phyloP scores from a whole-genome alignment of 139 green algal genomes.

The Trebouxia sp. region DNA sequence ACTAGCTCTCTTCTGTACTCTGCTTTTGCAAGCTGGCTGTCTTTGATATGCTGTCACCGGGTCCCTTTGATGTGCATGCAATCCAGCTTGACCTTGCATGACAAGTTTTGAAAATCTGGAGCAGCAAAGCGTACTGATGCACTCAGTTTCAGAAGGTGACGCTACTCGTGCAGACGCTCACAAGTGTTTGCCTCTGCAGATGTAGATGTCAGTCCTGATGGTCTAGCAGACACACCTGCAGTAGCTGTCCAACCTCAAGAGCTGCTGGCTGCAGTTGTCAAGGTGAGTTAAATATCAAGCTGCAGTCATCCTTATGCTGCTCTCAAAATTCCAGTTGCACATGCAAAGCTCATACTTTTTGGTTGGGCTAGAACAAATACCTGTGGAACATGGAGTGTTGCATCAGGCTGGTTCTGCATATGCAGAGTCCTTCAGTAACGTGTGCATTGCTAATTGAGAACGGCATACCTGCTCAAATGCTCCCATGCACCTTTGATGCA shows the following conservation, averaged over 20 bases:
- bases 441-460: too few relatives aligned
- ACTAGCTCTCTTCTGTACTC: not conserved
- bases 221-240: not conserved
- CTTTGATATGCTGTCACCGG: not conserved
- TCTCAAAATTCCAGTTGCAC: not conserved
- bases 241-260: not conserved
- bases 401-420: too few relatives aligned
- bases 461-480: too few relatives aligned
- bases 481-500: too few relatives aligned
- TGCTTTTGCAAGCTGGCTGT: not conserved
- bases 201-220: not conserved
- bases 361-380: not conserved
- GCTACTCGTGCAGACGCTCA: not conserved
- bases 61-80: not conserved
- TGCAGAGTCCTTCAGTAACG: too few relatives aligned
- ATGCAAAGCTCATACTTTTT: not conserved
- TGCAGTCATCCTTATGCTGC: not conserved
- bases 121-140: not conserved
- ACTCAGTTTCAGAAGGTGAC: not conserved
- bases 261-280: not conserved
- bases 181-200: not conserved
- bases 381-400: not conserved
- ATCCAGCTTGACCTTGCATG: constrained; percentile 19
- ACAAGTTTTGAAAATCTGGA: not conserved
- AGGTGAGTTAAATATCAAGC: not conserved